phyloP scores from a whole-genome alignment of 2,329 filamentous ascomycete species.

The Alternaria metachromatica region DNA sequence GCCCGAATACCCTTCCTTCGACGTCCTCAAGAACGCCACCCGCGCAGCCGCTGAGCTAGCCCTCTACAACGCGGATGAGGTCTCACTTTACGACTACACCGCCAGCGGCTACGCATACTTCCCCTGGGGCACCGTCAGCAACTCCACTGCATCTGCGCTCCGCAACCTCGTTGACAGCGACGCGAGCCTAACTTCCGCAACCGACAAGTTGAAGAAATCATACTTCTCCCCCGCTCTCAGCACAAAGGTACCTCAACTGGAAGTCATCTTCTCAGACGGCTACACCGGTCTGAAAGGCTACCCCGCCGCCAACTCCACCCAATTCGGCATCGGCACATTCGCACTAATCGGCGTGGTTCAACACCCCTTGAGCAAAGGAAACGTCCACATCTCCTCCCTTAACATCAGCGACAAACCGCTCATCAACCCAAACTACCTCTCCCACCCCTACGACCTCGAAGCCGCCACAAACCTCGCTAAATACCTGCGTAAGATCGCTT shows the following conservation, averaged over 20 bases:
- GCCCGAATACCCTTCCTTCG: slow-evolving; percentile 31
- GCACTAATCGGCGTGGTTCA: slow-evolving; percentile 46
- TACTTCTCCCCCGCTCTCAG: slow-evolving; percentile 45
- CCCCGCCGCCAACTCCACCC: slow-evolving; percentile 31
- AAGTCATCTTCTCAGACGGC: slow-evolving; percentile 56
- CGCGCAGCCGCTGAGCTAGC: slow-evolving; percentile 51
- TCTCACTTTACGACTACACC: slow-evolving; percentile 52
- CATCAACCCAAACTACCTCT: slow-evolving; percentile 41
- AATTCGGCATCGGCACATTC: slow-evolving; percentile 39
- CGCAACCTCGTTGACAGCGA: slow-evolving; percentile 42
- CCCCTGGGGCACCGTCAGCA: slow-evolving; percentile 51
- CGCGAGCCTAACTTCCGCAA: slow-evolving; percentile 15
- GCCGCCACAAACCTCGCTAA: slow-evolving; percentile 26
- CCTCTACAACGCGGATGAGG: slow-evolving; percentile 42
- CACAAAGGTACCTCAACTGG: slow-evolving; percentile 49
- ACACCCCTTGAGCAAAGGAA: slow-evolving; percentile 43
- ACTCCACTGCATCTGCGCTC: slow-evolving; percentile 39
- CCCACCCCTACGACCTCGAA: slow-evolving; percentile 35
- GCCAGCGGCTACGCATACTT: slow-evolving; percentile 52
- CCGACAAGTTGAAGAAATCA: slow-evolving; percentile 29
- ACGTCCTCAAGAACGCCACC: slow-evolving; percentile 33
- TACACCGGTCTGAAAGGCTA: slow-evolving; percentile 53
- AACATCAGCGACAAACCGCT: slow-evolving; percentile 31
- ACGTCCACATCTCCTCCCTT: slow-evolving; percentile 31
- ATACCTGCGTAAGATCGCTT: slow-evolving; percentile 38